Conservation (phyloP, 1,284 basidiomycete genomes). For the Cryptococcus wingfieldii region DNA sequence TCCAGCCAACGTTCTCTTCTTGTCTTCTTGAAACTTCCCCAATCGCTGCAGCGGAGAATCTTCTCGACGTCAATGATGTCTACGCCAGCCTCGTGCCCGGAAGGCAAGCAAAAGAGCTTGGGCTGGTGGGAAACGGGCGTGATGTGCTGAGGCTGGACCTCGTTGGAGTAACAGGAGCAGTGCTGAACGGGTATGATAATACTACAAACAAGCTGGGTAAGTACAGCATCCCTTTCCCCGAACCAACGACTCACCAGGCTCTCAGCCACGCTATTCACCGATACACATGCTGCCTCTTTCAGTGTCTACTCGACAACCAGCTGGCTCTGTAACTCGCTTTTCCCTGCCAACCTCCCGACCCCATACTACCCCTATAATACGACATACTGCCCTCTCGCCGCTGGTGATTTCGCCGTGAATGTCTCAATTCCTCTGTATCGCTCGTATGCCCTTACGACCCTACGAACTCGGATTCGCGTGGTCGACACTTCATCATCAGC, state of each 20-base stretch:
- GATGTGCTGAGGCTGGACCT: slow-evolving; percentile 45
- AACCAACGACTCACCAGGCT: not conserved
- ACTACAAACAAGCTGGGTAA: slow-evolving; percentile 62
- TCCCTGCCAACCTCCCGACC: slow-evolving; percentile 61
- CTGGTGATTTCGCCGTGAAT: slow-evolving; percentile 77
- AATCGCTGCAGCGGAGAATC: slow-evolving; percentile 23
- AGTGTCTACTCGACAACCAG: slow-evolving; percentile 64
- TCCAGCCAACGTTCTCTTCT: slow-evolving; percentile 25
- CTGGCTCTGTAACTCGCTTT: slow-evolving; percentile 69
- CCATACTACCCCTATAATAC: slow-evolving; percentile 48
- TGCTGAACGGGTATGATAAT: slow-evolving; percentile 61
- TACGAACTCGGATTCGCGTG: slow-evolving; percentile 76
- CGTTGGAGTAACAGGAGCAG: slow-evolving; percentile 43
- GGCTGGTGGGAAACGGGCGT: slow-evolving; percentile 33
- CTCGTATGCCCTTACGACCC: slow-evolving; percentile 71
- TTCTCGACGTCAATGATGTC: slow-evolving; percentile 61
- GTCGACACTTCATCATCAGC: slow-evolving; percentile 70
- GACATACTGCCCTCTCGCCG: slow-evolving; percentile 66
- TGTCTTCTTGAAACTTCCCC: slow-evolving; percentile 24
- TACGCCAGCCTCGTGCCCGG: slow-evolving; percentile 65
- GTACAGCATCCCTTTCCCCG: slow-evolving; percentile 17
- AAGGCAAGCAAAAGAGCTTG: slow-evolving; percentile 39
- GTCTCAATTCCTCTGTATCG: slow-evolving; percentile 66
- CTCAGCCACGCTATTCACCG: slow-evolving; percentile 76
- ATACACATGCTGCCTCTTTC: slow-evolving; percentile 72